Evolutionary conservation across 2,329 filamentous ascomycete species (phyloP).

Genomic region (Penicillium janthinellum): DNA sequence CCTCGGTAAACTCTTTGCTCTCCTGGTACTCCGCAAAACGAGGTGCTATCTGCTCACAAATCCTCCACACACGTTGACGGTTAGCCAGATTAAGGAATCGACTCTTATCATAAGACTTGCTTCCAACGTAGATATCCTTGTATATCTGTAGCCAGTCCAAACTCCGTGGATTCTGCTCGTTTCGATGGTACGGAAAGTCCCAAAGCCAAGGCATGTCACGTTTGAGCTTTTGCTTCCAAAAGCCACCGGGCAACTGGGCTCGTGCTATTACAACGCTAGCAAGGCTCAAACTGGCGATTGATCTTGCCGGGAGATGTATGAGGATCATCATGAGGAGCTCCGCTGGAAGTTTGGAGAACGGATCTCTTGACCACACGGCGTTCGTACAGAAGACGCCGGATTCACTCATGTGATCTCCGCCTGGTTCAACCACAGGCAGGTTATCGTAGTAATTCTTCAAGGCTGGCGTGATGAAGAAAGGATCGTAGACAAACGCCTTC

Average conservation of each 20-base stretch:
- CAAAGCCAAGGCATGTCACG: conserved; percentile 3
- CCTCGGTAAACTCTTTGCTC: background rate
- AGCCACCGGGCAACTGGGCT: background rate
- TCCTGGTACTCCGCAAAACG: background rate
- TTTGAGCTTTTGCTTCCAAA: conserved; percentile 1
- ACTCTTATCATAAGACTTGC: background rate
- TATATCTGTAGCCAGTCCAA: background rate
- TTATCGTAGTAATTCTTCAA: background rate
- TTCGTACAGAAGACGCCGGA: background rate
- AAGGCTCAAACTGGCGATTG: background rate
- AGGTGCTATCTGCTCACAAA: background rate
- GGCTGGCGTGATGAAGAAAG: background rate
- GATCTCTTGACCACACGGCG: background rate
- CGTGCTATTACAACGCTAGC: background rate
- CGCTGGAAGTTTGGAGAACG: background rate
- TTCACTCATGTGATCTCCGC: background rate
- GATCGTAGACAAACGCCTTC: background rate
- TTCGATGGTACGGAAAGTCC: background rate
- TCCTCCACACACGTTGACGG: background rate
- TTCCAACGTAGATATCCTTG: background rate
- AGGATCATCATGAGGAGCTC: conserved; percentile 1
- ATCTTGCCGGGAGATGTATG: background rate
- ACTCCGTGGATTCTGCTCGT: background rate
- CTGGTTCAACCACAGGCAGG: background rate
- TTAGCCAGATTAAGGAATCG: background rate